phyloP scores from a whole-genome alignment of 768 basidiomycete species.

The Galerina sulciceps region DNA sequence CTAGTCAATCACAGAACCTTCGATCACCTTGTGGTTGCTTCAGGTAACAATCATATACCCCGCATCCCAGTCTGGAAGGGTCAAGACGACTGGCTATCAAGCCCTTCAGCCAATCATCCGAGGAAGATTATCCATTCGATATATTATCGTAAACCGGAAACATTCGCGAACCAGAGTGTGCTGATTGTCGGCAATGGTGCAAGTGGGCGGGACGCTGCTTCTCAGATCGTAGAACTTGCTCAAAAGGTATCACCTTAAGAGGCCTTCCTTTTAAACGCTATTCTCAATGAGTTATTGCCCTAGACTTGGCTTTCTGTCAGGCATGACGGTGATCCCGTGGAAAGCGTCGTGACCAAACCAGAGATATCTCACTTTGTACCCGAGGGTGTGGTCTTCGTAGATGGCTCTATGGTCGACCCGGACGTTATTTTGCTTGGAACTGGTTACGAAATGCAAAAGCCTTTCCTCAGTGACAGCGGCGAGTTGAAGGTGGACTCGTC shows the following conservation, averaged over 20 bases:
- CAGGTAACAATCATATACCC: constrained; percentile 61
- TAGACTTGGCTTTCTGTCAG: constrained; percentile 39
- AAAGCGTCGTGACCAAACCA: constrained; percentile 38
- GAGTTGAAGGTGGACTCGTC: constrained; percentile 32
- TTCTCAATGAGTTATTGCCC: background rate
- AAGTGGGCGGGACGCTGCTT: constrained; percentile 50
- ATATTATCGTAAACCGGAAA: constrained; percentile 53
- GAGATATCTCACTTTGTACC: constrained; percentile 53
- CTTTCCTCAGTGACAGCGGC: constrained; percentile 42
- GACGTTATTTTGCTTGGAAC: constrained; percentile 57
- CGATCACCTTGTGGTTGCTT: constrained; percentile 60
- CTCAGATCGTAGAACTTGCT: constrained; percentile 44
- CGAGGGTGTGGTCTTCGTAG: constrained; percentile 47
- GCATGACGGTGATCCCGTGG: constrained; percentile 23
- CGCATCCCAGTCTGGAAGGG: constrained; percentile 48
- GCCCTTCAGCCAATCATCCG: constrained; percentile 12
- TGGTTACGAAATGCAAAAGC: constrained; percentile 57
- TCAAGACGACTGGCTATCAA: constrained; percentile 51
- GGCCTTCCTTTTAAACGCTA: background rate
- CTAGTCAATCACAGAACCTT: constrained; percentile 30
- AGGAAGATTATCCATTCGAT: constrained; percentile 56
- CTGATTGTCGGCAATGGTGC: constrained; percentile 52
- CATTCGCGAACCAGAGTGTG: constrained; percentile 45
- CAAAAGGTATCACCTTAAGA: constrained; percentile 39
- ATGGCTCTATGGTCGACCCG: constrained; percentile 46